These are phyloP conservation scores for Fraxinus americana DNA, from an alignment of 257 asterid species.

Conservation along the genomic window DNA sequence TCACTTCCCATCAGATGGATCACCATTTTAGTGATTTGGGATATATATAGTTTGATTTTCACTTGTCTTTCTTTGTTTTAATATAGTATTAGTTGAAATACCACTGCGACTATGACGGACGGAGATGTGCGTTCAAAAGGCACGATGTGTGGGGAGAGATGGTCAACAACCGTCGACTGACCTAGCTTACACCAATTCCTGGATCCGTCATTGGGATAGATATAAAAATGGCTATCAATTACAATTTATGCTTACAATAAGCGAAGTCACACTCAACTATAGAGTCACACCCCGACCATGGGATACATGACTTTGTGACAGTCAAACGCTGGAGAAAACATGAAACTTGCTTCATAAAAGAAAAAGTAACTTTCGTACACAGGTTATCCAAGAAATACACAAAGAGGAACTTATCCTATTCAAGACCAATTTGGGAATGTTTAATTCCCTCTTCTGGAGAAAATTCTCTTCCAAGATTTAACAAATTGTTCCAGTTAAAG, in stretches of 20 bases:
- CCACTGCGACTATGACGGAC: neutral
- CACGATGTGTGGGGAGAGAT: too few relatives aligned
- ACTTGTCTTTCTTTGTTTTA: neutral
- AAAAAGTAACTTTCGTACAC: neutral
- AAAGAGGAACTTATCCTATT: conserved; percentile 1
- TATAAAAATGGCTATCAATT: too few relatives aligned
- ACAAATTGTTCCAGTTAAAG: conserved; percentile 38
- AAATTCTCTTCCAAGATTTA: conserved; percentile 37
- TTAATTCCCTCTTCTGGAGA: conserved; percentile 40
- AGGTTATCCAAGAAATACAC: neutral
- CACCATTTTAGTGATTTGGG: neutral
- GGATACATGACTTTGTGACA: too few relatives aligned
- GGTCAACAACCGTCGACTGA: too few relatives aligned
- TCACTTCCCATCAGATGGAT: neutral
- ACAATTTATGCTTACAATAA: too few relatives aligned
- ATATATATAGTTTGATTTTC: conserved; percentile 6
- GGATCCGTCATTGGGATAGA: too few relatives aligned
- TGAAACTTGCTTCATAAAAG: too few relatives aligned
- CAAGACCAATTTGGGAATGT: conserved; percentile 19
- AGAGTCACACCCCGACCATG: too few relatives aligned
- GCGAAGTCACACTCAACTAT: too few relatives aligned
- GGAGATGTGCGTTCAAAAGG: too few relatives aligned
- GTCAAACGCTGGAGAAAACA: too few relatives aligned
- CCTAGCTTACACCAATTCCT: too few relatives aligned
- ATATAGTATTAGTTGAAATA: conserved; percentile 5